These are phyloP conservation scores for Leccinum glutinopallens DNA, from an alignment of 1,284 basidiomycete genomes.

Conservation along the genomic window DNA sequence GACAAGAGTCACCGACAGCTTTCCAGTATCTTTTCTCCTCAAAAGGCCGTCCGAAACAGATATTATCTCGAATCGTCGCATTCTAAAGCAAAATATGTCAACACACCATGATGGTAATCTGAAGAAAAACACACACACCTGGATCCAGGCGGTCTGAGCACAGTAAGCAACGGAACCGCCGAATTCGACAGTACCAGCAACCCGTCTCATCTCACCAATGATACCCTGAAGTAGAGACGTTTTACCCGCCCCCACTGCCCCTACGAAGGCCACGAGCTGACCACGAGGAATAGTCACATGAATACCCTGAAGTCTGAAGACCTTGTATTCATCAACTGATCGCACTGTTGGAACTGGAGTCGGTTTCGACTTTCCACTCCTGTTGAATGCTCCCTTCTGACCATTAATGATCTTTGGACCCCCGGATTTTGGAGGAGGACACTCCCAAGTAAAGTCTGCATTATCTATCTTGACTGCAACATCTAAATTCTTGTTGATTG, in stretches of 20 bases:
- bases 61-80: constrained; percentile 78
- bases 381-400: not conserved
- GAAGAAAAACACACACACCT: constrained; percentile 46
- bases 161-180: constrained; percentile 81
- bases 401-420: constrained; percentile 32
- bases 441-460: constrained; percentile 86
- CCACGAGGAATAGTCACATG: constrained; percentile 70
- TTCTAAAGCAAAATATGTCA: constrained; percentile 44
- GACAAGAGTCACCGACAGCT: constrained; percentile 60
- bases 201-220: constrained; percentile 80
- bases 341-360: not conserved
- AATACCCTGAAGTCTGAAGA: constrained; percentile 46
- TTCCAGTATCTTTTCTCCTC: constrained; percentile 68
- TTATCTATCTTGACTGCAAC: constrained; percentile 65
- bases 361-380: not conserved
- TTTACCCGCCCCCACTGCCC: constrained; percentile 64
- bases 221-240: constrained; percentile 75
- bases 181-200: constrained; percentile 62
- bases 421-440: constrained; percentile 57
- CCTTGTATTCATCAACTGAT: constrained; percentile 1
- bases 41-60: constrained; percentile 70
- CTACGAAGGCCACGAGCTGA: constrained; percentile 79
- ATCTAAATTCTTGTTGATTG: constrained; percentile 52
- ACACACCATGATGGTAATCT: not conserved
- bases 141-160: constrained; percentile 88